Conservation (phyloP, 257 asterid species). For the Plantago elongata region DNA sequence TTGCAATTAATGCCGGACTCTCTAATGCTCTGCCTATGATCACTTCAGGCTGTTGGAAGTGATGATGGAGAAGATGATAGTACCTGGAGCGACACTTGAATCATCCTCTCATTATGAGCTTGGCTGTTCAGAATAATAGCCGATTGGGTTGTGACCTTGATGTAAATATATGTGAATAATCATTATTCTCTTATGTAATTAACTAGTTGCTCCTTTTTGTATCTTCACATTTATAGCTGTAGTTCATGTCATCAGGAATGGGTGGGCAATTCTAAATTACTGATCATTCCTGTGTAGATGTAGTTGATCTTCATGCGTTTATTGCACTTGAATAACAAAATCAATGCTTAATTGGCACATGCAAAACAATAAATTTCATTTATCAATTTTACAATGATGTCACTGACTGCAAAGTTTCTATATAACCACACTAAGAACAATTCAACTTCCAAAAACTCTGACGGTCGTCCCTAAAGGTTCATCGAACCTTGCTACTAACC, state of each 20-base stretch:
- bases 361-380: not conserved
- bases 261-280: too few species aligned
- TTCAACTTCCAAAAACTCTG: not conserved
- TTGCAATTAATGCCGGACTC: not conserved
- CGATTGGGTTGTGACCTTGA: too few species aligned
- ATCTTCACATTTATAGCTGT: slow-evolving; percentile 1
- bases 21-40: slow-evolving; percentile 11
- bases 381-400: not conserved
- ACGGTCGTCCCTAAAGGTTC: not conserved
- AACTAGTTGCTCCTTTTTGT: slow-evolving; percentile 23
- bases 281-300: too few species aligned
- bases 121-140: not conserved
- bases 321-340: too few species aligned
- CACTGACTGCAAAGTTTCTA: not conserved
- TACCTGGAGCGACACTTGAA: slow-evolving; percentile 48
- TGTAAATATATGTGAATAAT: slow-evolving; percentile 32
- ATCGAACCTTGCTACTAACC: too few species aligned
- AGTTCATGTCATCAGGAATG: not conserved
- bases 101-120: slow-evolving; percentile 2
- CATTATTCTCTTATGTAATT: slow-evolving; percentile 17
- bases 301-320: too few species aligned
- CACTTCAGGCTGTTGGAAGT: slow-evolving; percentile 81
- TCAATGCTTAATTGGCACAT: too few species aligned
- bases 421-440: not conserved
- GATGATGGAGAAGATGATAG: slow-evolving; percentile 58